Conservation (phyloP, 2,329 filamentous ascomycete genomes). For the Hypoxylon sp. region DNA sequence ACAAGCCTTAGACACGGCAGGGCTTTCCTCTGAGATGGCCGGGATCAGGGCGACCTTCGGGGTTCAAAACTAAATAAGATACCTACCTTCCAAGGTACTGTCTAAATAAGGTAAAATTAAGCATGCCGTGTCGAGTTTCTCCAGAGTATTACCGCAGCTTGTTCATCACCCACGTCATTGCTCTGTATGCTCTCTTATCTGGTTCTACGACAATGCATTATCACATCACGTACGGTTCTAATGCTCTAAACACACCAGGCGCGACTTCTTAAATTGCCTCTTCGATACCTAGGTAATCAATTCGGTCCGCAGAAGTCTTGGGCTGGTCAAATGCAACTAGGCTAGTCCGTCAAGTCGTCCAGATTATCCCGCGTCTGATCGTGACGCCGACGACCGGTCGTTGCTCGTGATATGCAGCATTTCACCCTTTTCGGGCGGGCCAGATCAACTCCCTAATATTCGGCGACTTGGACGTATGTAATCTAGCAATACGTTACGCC, state of each 20-base stretch:
- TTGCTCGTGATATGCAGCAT: constrained; percentile 5
- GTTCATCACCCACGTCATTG: constrained; percentile 25
- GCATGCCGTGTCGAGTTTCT: constrained; percentile 15
- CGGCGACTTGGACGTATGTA: background rate
- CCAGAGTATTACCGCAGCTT: constrained; percentile 25
- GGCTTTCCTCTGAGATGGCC: constrained; percentile 9
- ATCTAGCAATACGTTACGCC: background rate
- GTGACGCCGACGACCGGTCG: constrained; percentile 1
- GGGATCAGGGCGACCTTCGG: constrained; percentile 29
- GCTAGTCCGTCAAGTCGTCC: constrained; percentile 4
- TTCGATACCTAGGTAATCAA: constrained; percentile 17
- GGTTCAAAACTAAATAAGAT: constrained; percentile 18
- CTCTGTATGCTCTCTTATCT: constrained; percentile 7
- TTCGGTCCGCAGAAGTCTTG: constrained; percentile 34
- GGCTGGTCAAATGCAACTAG: constrained; percentile 27
- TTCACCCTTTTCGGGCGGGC: background rate
- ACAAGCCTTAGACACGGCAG: constrained; percentile 22
- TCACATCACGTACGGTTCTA: constrained; percentile 10
- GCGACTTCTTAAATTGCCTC: constrained; percentile 12
- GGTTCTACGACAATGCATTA: background rate
- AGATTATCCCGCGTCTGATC: constrained; percentile 7
- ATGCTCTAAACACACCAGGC: constrained; percentile 4
- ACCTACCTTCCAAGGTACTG: too few relatives aligned
- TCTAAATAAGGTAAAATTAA: constrained; percentile 11
- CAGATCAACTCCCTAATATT: background rate